Evolutionary conservation across 441 rosid species (phyloP).

Genomic region (Melastoma candidum): DNA sequence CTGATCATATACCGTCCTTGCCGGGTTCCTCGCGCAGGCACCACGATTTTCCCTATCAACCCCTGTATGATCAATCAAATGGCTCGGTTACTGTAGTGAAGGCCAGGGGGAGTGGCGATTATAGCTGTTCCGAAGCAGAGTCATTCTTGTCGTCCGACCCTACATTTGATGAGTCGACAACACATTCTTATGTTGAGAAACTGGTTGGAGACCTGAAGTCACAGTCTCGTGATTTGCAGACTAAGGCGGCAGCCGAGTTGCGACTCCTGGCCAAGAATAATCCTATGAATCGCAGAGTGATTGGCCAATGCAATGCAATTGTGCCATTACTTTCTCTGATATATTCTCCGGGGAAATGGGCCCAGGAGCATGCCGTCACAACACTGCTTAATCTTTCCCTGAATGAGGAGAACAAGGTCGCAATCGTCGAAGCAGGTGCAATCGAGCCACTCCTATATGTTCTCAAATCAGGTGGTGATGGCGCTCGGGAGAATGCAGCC

Average conservation of each 20-base stretch:
- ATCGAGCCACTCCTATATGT: conserved; percentile 77
- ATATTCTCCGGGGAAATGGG: conserved; percentile 49
- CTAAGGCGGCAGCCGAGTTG: conserved; percentile 67
- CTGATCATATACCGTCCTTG: conserved; percentile 24
- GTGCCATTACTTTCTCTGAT: conserved; percentile 55
- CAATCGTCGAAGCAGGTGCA: conserved; percentile 65
- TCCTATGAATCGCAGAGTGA: conserved; percentile 53
- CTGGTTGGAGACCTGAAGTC: conserved; percentile 64
- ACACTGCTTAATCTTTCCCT: conserved; percentile 81
- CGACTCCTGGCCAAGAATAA: conserved; percentile 66
- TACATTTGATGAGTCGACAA: conserved; percentile 34
- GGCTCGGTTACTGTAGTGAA: conserved; percentile 26
- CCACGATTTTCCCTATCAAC: conserved; percentile 24
- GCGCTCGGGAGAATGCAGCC: conserved; percentile 86
- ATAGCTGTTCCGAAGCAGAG: conserved; percentile 5
- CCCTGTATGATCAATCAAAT: conserved; percentile 27
- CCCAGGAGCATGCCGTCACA: conserved; percentile 88
- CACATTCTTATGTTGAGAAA: conserved; percentile 36
- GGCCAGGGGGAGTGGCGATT: conserved; percentile 20
- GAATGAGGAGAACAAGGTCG: conserved; percentile 59
- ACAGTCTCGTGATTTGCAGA: conserved; percentile 43
- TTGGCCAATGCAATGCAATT: conserved; percentile 63
- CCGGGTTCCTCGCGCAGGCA: conserved; percentile 19
- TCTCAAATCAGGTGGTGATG: conserved; percentile 60
- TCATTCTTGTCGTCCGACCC: conserved; percentile 25